Evolutionary conservation across 306 rosid genomes (phyloP), one percentile per base, ranked within the genome.

Genomic region (Neltuma alba): DNA sequence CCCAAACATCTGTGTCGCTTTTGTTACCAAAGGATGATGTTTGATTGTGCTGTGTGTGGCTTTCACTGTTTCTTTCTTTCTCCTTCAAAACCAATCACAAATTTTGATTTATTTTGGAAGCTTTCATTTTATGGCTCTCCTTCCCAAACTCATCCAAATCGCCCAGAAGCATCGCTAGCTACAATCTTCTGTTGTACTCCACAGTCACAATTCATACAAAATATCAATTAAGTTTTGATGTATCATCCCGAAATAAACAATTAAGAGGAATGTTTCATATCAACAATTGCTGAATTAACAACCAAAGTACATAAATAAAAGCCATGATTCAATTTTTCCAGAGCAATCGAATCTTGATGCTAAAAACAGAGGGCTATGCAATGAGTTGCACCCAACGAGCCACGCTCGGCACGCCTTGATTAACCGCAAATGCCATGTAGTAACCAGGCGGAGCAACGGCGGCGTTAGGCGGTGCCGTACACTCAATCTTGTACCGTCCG

Each of bases 391-490:
- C 71, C 98, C 98, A 92, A 16, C 92, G 88, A 0, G 98, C 97
- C 2, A 92, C 86, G 27, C 98, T 92, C 23, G 97, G 97, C 86
- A 94, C 98, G 68, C 94, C 97, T 33, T 94, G 97, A 37, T 94
- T 94, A 14, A 94, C 93, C 0, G 97, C 91, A 5, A 94, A 92
- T 2, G 85, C 89, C 98, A 94, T 94, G 82, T 94, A 94, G 78
- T 89, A 91, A 28, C 97, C 97, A 0, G 97, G 98, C 40, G 98
- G 97, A 44, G 91, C 97, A 45, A 92, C 92, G 85, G 28, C 80
- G 14, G 94, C 89, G 21, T 72, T 89, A 0, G 93, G 92, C 23
- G 98, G 98, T 8, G 93, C 97, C 1, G 86, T 84, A 36, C 92
- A 88, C 27, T 79, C 81, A 1, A 94, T 84, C 68, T 83, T 74